Conservation (phyloP, 768 basidiomycete genomes). For the Macrocybe gigantea region DNA sequence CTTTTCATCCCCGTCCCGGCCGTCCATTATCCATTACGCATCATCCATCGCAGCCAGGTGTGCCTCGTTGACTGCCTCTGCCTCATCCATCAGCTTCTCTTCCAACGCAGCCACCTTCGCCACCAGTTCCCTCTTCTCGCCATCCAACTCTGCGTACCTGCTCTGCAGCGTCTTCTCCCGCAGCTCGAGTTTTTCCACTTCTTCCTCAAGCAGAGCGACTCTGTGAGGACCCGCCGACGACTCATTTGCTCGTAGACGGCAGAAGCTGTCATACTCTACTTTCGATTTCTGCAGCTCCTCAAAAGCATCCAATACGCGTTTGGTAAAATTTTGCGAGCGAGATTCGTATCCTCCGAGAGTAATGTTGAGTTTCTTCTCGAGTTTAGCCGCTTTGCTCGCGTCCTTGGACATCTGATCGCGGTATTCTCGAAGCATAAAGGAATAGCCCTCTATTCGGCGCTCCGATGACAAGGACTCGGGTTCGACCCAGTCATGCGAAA, state of each 20-base stretch:
- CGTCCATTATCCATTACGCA: conserved; percentile 14
- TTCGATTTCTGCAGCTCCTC: conserved; percentile 62
- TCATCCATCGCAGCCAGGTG: conserved; percentile 62
- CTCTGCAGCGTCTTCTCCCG: conserved; percentile 77
- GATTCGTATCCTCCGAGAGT: conserved; percentile 89
- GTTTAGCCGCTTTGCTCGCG: conserved; percentile 73
- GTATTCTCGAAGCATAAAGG: conserved; percentile 50
- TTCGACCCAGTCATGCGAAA: conserved; percentile 61
- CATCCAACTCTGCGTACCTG: conserved; percentile 77
- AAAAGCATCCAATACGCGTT: conserved; percentile 61
- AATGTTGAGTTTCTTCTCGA: conserved; percentile 86
- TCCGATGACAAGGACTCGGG: conserved; percentile 49
- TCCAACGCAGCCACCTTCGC: conserved; percentile 61
- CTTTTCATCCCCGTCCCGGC: too few species aligned
- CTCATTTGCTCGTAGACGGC: conserved; percentile 68
- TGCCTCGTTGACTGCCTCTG: conserved; percentile 76
- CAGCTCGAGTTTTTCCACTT: conserved; percentile 75
- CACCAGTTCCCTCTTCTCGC: conserved; percentile 58
- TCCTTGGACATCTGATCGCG: conserved; percentile 75
- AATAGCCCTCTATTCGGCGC: conserved; percentile 59
- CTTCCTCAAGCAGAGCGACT: conserved; percentile 74
- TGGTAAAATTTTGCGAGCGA: conserved; percentile 60
- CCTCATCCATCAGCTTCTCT: conserved; percentile 82
- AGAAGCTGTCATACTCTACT: conserved; percentile 77
- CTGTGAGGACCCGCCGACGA: conserved; percentile 70